Conservation (phyloP, 1,284 basidiomycete genomes). For the Sanguinoderma infundibulare region DNA sequence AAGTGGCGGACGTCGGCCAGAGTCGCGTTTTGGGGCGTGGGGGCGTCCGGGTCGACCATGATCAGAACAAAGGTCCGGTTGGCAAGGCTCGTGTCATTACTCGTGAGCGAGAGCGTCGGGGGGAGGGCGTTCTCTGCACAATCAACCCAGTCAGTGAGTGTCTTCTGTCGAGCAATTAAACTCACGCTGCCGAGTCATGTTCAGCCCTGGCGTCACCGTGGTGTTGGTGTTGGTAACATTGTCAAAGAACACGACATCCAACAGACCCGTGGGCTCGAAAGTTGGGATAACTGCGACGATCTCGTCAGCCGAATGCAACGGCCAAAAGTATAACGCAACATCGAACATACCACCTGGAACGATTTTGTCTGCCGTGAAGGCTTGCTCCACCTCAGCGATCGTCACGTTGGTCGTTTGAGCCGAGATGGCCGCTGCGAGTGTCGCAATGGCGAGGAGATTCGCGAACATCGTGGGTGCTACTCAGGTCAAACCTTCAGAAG, state of each 20-base stretch:
- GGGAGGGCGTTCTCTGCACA: slow-evolving; percentile 42
- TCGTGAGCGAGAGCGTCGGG: slow-evolving; percentile 42
- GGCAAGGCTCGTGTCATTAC: slow-evolving; percentile 31
- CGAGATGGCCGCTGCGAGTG: slow-evolving; percentile 10
- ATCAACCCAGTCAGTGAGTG: not conserved
- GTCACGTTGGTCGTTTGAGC: slow-evolving; percentile 30
- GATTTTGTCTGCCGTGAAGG: slow-evolving; percentile 43
- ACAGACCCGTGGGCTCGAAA: slow-evolving; percentile 42
- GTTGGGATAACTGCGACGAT: slow-evolving; percentile 39
- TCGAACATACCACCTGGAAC: slow-evolving; percentile 41
- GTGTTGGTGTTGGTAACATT: slow-evolving; percentile 34
- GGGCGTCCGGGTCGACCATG: slow-evolving; percentile 54
- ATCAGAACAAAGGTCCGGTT: slow-evolving; percentile 46
- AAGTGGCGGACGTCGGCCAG: slow-evolving; percentile 50
- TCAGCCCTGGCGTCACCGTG: slow-evolving; percentile 42
- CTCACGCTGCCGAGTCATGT: slow-evolving; percentile 48
- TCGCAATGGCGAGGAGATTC: slow-evolving; percentile 2
- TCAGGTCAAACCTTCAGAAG: not conserved
- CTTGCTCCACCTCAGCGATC: slow-evolving; percentile 40
- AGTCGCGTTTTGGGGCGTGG: slow-evolving; percentile 47
- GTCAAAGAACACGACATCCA: slow-evolving; percentile 44
- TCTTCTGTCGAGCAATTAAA: slow-evolving; percentile 6
- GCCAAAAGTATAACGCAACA: not conserved
- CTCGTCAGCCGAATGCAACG: not conserved
- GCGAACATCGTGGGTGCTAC: slow-evolving; percentile 11